Conservation (phyloP, 495 filamentous ascomycete genomes). For the Tuber aestivum region DNA sequence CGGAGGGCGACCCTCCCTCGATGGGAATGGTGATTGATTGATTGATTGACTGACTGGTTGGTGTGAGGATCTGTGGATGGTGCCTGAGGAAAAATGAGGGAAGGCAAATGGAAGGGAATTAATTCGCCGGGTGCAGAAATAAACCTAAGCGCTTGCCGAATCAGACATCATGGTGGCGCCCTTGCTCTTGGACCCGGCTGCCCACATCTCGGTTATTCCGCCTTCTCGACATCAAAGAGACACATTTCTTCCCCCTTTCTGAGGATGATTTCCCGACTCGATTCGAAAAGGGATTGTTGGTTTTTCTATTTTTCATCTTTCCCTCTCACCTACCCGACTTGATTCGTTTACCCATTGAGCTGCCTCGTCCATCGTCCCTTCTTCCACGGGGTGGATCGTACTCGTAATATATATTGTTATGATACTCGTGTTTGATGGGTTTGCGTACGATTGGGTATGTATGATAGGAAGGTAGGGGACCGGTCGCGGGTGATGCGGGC, state of each 20-base stretch:
- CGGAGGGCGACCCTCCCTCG: neutral
- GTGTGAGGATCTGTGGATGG: neutral
- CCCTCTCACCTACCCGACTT: neutral
- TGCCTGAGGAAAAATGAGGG: neutral
- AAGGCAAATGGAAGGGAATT: neutral
- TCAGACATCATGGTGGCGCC: neutral
- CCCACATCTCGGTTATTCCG: neutral
- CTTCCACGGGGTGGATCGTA: neutral
- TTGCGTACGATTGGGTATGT: neutral
- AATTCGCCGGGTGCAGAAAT: neutral
- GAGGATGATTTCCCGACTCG: neutral
- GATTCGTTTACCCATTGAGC: neutral
- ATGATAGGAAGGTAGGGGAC: neutral
- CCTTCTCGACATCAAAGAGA: neutral
- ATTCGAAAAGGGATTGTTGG: neutral
- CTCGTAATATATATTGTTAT: too few species aligned
- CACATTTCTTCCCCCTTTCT: too few species aligned
- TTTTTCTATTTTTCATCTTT: neutral
- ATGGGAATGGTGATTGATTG: neutral
- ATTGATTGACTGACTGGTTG: neutral
- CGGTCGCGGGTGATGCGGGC: neutral
- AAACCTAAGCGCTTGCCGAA: conserved; percentile 2
- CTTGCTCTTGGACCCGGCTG: neutral
- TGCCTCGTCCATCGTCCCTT: neutral
- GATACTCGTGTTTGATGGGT: too few species aligned